Base-by-base conservation (phyloP, 2,329 filamentous ascomycete genomes). In the Aspergillus eucalypticola region DNA sequence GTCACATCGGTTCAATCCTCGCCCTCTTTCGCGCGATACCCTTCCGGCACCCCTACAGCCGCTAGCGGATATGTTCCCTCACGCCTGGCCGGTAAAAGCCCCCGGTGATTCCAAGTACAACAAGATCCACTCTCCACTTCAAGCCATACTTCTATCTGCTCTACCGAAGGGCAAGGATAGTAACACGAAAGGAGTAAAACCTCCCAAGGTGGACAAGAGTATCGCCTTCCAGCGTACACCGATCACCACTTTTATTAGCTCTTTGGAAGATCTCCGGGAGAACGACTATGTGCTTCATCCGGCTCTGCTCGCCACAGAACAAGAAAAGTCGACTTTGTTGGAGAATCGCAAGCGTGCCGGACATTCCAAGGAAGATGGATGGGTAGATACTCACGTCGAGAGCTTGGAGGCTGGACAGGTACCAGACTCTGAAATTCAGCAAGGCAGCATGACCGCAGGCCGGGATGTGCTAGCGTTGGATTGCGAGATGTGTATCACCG, bases 401-500 rank as follows among this genome's bases (percentile, higher is more conserved):
- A 82, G 76, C 44, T 77, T 92, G 7, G 84, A 88, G 50, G 89
- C 91, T 32, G 91, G 88, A 3, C 76, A 84, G 52, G 83, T 89
- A 6, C 86, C 89, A 2, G 89, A 92, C 54, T 75, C 77, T 5
- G 86, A 92, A 56, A 87, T 96, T 60, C 83, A 96, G 75, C 80
- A 88, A 67, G 94, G 92, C 58, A 94, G 92, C 74, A 80, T 96
- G 60, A 96, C 92, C 0, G 91, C 87, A 29, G 95, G 93, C 38
- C 86, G 92, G 63, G 84, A 89, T 39, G 80, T 97, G 10, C 80
- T 96, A 52, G 89, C 92, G 1, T 82, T 99, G 57, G 95, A 99
- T 74, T 99, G 95, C 77, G 95, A 99, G 77, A 99, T 99, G 95
- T 96, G 93, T 74, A 88, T 92, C 78, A 96, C 92, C 2, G 90